Evolutionary conservation across 2,329 filamentous ascomycete genomes (phyloP).

Genomic region (Byssoonygena ceratinophila): DNA sequence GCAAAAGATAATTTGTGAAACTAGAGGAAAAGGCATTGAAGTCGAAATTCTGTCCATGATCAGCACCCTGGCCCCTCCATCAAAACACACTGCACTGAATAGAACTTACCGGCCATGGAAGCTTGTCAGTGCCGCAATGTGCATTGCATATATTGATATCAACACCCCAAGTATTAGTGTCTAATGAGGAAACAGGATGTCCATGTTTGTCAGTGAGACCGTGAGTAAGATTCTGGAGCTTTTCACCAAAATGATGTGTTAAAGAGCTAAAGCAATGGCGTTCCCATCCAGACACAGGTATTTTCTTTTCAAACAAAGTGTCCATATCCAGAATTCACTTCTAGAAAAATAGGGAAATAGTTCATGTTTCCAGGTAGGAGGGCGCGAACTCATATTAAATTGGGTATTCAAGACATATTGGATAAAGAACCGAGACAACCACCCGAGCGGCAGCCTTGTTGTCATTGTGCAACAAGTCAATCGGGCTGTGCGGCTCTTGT

Average conservation of each 20-base stretch:
- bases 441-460: background rate
- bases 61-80: background rate
- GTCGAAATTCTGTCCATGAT: background rate
- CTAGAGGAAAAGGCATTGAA: constrained; percentile 3
- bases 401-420: too few relatives aligned
- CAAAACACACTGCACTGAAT: background rate
- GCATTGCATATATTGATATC: constrained; percentile 3
- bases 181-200: background rate
- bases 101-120: constrained; percentile 1
- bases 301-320: background rate
- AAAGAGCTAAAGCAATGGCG: background rate
- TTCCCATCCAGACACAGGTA: constrained; percentile 3
- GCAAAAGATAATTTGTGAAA: constrained; percentile 5
- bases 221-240: constrained; percentile 1
- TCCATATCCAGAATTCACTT: background rate
- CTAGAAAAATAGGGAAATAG: background rate
- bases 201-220: constrained; percentile 3
- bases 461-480: background rate
- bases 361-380: background rate
- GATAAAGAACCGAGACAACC: too few relatives aligned
- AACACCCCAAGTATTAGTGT: background rate
- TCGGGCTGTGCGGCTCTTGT: constrained; percentile 6
- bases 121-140: background rate
- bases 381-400: too few relatives aligned
- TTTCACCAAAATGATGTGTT: background rate